Base-by-base conservation (phyloP, 352 stramenopile genomes). In the Aphanomyces stellatus region DNA sequence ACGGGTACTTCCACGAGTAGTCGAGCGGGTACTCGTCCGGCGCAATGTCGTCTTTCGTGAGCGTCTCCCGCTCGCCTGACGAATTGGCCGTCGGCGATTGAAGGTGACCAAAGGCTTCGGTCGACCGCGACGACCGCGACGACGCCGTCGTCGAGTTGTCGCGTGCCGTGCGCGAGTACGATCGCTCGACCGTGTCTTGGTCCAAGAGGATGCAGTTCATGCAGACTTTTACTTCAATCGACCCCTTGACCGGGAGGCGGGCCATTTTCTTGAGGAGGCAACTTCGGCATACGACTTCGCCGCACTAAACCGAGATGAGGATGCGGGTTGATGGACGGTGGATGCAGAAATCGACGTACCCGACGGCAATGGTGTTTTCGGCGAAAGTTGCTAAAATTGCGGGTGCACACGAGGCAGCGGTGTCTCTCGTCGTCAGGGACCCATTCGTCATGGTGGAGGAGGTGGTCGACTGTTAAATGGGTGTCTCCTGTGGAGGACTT, bases 241-340 rank as follows among this genome's bases (percentile, higher is more conserved):
- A 84, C 40, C 86, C 86, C 51, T 93, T 91, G 40, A 93, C 81
- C 6, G 86, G 86, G 22, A 95, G 74, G 72, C 92, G 80, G 3
- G 85, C 85, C 64, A 91, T 80, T 69, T 92, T 93, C 77, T 93
- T 95, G 7, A 93, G 74, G 62, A 85, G 90, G 53, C 86, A 95
- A 71, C 91, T 91, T 35, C 81, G 80, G 60, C 86, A 95, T 30
- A 95, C 85, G 27, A 95, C 86, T 59, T 95, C 86, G 72, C 86
- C 86, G 53, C 86, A 95, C 85, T 93, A 42, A 22, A 34, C 34
- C 60, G 22, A 28, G 8, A 53, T 53, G 46, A 53, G 46, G n/a
- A n/a, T 46, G 11, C 37, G 37, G 0, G n/a, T n/a, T n/a, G n/a
- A n/a, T n/a, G n/a, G n/a, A n/a, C n/a, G n/a, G n/a, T n/a, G n/a